Evolutionary conservation across 768 basidiomycete species (phyloP).

Genomic region (Amanita rimosa): DNA sequence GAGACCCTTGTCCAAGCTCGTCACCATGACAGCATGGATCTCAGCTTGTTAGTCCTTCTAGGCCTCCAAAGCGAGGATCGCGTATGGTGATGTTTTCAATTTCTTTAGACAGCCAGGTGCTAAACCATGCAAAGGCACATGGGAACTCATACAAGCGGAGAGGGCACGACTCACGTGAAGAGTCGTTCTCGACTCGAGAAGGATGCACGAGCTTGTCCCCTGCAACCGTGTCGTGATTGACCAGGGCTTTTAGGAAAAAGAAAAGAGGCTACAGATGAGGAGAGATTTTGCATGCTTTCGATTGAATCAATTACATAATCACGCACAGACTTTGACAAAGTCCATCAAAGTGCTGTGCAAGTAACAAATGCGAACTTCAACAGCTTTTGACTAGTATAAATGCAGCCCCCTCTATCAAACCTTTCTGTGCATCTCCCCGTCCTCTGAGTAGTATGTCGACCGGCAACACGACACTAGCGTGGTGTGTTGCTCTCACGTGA

Average conservation of each 20-base stretch:
- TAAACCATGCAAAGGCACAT: neutral
- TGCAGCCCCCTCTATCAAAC: no score
- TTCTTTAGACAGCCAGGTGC: neutral
- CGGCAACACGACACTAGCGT: no score
- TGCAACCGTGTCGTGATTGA: neutral
- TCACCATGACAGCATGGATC: neutral
- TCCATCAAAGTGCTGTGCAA: no score
- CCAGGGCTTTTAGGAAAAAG: neutral
- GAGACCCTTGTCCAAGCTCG: neutral
- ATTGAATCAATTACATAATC: no score
- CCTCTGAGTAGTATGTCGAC: no score
- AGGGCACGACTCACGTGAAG: neutral
- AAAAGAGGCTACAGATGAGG: neutral
- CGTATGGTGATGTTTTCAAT: neutral
- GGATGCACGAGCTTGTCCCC: neutral
- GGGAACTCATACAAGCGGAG: neutral
- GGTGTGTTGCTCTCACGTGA: no score
- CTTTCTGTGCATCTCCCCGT: no score
- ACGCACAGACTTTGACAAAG: no score
- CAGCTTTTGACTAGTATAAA: no score
- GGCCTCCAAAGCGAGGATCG: neutral
- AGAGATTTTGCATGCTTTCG: neutral
- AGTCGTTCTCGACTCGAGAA: neutral
- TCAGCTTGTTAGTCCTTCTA: neutral
- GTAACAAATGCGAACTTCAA: no score